Evolutionary conservation across 257 asterid genomes (phyloP).

Genomic region (Gardenia jasminoides): DNA sequence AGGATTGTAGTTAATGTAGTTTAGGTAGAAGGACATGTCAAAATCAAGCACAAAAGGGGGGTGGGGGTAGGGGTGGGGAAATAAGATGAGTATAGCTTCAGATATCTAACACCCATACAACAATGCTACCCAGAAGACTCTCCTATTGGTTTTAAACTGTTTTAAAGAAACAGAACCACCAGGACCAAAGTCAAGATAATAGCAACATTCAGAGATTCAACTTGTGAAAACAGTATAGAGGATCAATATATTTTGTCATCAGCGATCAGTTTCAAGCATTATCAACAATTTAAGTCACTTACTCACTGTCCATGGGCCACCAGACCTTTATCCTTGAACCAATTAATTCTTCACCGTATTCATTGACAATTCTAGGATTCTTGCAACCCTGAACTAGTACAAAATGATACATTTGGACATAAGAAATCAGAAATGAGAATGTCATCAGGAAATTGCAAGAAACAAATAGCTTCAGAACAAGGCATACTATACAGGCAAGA

Average conservation of each 20-base stretch:
- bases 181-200: neutral
- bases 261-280: neutral
- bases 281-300: conserved; percentile 22
- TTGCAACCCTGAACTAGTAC: conserved; percentile 30
- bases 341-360: conserved; percentile 44
- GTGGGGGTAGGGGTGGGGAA: neutral
- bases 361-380: conserved; percentile 22
- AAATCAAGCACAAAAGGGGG: no score
- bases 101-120: neutral
- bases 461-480: neutral
- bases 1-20: no score
- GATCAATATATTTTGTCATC: neutral
- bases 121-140: neutral
- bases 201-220: neutral
- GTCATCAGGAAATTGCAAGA: neutral
- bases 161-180: neutral
- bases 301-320: conserved; percentile 50
- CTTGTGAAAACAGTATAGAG: neutral
- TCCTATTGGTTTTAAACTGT: neutral
- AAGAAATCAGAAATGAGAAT: neutral
- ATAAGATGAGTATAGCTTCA: neutral
- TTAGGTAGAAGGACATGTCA: no score
- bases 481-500: neutral
- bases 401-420: neutral
- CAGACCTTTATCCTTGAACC: conserved; percentile 51